Base-by-base conservation (phyloP, 78 protist species). In the Salpingoeca rosetta region DNA sequence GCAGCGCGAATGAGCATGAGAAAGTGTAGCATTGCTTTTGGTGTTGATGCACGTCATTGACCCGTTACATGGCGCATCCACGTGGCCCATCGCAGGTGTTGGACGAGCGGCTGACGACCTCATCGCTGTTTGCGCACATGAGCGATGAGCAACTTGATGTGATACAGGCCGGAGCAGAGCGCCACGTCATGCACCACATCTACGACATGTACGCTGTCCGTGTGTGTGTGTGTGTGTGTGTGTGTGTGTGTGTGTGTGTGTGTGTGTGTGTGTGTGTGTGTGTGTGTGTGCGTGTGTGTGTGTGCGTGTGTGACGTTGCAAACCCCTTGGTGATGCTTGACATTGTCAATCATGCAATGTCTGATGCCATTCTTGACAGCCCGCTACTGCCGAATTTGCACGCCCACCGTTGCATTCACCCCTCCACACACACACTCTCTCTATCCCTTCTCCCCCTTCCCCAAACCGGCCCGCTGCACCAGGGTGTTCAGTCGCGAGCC, bases 121-220 rank as follows among this genome's bases (percentile, higher is more conserved):
- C 98, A 44, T 93, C 88, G 40, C 85, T 57, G 92, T 94, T 83
- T 72, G 94, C 93, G 81, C 96, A 96, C 65, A 93, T 72, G 41
- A 87, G 3, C 83, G 74, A 42, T 0, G 40, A 1, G 40, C 35
- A 41, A 12, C 35, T 37, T 12, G 42, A 74, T 74, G 17, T 3
- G 22, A 26, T 74, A 11, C 3, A 3, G 77, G 36, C 7, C 12
- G 77, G 77, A 7, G 17, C 12, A 3, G 77, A 24, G 28, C 27
- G 77, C 27, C 12, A 35, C 40, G 22, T 24, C 3, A 26, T 74
- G 36, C 40, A 35, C 10, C 77, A 74, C 77, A 74, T 74, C 77
- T 35, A 74, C 28, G 77, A 74, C 77, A 74, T 7, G 76, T 72
- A 25, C 76, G 37, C 36, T 27, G 76, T 28, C 28, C 24, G 35